Percentiles rank a stretch among this genome's conserved stretches.
These are phyloP conservation scores for Lodderomyces oxycetoniae DNA, from an alignment of 1,139 yeast genomes.

Conservation along the genomic window DNA sequence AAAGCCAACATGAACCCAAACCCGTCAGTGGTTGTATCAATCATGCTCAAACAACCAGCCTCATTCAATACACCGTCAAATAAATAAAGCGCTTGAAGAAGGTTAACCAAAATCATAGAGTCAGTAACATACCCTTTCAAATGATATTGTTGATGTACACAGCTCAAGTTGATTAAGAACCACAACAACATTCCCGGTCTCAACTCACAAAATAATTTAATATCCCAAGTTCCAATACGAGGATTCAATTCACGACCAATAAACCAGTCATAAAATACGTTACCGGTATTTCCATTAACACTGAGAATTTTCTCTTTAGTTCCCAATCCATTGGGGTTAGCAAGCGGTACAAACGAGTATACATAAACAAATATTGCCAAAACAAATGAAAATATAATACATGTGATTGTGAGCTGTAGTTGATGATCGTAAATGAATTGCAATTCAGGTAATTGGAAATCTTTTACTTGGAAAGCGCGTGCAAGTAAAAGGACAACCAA, in stretches of 20 bases:
- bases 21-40: conserved; percentile 94
- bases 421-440: conserved; percentile 68
- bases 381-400: conserved; percentile 59
- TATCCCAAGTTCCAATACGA: conserved; percentile 77
- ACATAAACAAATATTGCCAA: conserved; percentile 65
- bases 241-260: conserved; percentile 97
- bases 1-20: conserved; percentile 94
- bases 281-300: conserved; percentile 81
- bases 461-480: conserved; percentile 41
- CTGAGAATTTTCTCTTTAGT: conserved; percentile 72
- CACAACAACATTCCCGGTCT: conserved; percentile 92
- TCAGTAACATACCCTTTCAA: conserved; percentile 58
- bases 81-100: conserved; percentile 75
- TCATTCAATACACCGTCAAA: conserved; percentile 92
- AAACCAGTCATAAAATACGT: conserved; percentile 82
- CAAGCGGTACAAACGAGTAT: conserved; percentile 59
- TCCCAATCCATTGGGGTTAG: conserved; percentile 44
- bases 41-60: conserved; percentile 85
- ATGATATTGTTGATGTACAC: conserved; percentile 76
- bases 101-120: conserved; percentile 64
- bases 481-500: conserved; percentile 44
- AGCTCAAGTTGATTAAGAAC: conserved; percentile 73
- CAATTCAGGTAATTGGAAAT: conserved; percentile 68
- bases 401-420: conserved; percentile 57
- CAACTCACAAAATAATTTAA: conserved; percentile 87